These are phyloP conservation scores for Cryptococcus sp. DNA, from an alignment of 1,284 basidiomycete genomes.

Conservation along the genomic window DNA sequence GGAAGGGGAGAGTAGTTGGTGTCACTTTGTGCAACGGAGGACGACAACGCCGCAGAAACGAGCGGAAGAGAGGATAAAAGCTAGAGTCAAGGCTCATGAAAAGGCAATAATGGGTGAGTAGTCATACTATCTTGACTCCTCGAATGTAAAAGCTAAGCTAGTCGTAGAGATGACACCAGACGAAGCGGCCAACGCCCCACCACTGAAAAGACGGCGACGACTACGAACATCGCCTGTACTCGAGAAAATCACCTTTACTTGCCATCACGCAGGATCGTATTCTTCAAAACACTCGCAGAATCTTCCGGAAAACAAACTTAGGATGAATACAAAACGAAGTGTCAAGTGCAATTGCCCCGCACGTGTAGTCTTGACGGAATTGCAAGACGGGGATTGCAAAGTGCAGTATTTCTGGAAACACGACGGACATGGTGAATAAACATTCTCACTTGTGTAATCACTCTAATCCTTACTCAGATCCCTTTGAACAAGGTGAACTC, in stretches of 20 bases:
- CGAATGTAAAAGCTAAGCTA: neutral
- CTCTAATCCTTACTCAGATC: constrained; percentile 22
- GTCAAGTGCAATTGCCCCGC: constrained; percentile 43
- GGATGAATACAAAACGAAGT: constrained; percentile 43
- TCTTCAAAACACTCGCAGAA: constrained; percentile 32
- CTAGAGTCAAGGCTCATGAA: constrained; percentile 37
- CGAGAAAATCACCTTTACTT: constrained; percentile 45
- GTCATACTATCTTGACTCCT: neutral
- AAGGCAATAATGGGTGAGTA: constrained; percentile 27
- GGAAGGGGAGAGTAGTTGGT: constrained; percentile 40
- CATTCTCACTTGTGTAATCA: neutral
- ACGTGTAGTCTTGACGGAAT: constrained; percentile 39
- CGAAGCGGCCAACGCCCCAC: constrained; percentile 29
- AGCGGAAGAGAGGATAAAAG: constrained; percentile 38
- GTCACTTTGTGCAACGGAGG: constrained; percentile 45
- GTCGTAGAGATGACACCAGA: constrained; percentile 27
- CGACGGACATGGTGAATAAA: constrained; percentile 40
- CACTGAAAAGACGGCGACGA: constrained; percentile 37
- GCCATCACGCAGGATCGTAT: constrained; percentile 43
- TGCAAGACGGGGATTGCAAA: constrained; percentile 34
- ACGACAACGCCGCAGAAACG: constrained; percentile 42
- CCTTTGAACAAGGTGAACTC: constrained; percentile 33
- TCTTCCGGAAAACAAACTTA: constrained; percentile 34
- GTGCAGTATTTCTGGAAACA: constrained; percentile 42
- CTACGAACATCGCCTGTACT: constrained; percentile 31